Evolutionary conservation across 2,329 filamentous ascomycete species (phyloP), one percentile per base, ranked within the genome.

Genomic region (Dryadomyces sulphureus): DNA sequence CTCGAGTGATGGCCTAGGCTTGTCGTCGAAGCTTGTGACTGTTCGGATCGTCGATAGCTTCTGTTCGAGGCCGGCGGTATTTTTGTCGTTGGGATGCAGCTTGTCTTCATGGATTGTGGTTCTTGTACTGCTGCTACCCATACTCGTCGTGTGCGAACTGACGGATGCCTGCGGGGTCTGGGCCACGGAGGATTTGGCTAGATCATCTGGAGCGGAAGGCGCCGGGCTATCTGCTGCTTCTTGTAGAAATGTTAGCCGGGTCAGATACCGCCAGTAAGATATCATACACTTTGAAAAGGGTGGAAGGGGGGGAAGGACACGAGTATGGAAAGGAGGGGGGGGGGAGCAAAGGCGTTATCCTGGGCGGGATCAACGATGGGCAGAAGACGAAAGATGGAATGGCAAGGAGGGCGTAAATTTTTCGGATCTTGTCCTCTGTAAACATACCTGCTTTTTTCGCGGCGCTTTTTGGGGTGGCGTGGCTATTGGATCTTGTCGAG

Each of bases 21-120:
- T 52, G 42, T 60, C 66, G 57, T 77, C 73, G 56, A 70, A 68
- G 61, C 70, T 76, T 35, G 67, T 65, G 34, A 79, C 74, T 46
- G 72, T 68, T 50, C 75, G 72, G 50, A 79, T 78, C 54, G 66
- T 78, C 54, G 65, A 64, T 46, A 61, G 56, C 51, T 60, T 63
- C 45, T 61, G 59, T 48, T 54, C 55, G 38, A 60, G 57, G 43
- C 53, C 53, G 30, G 51, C 43, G 38, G 47, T 38, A 24, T 46
- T 17, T 14, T 50, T 45, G 11, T 47, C 45, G 24, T 53, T 46
- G 17, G 54, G 49, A 1, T 49, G 48, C 12, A 53, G 44, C 49
- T 60, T 62, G 41, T 54, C 49, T 49, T 58, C 56, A 24, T 44
- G 44, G 22, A 30, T 21, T 14, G 43, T 19, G 24, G 30, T 21